These are phyloP conservation scores for Talaromyces amestolkiae DNA, from an alignment of 2,329 filamentous ascomycete species.

Conservation along the genomic window DNA sequence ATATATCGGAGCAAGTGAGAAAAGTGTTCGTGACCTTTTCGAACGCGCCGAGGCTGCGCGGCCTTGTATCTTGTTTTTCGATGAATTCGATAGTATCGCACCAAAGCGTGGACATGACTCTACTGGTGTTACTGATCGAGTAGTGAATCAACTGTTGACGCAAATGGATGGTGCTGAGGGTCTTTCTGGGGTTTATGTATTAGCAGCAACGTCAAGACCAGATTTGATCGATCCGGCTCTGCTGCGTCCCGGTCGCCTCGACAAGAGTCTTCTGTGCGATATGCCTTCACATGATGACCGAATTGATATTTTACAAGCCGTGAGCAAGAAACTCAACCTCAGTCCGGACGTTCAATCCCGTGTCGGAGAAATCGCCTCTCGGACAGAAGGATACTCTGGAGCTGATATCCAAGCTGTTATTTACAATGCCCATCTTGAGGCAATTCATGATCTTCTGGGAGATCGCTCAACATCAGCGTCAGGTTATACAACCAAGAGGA, in stretches of 20 bases:
- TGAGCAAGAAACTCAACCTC: constrained; percentile 78
- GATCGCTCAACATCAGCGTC: constrained; percentile 45
- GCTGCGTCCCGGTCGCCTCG: constrained; percentile 83
- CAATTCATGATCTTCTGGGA: constrained; percentile 87
- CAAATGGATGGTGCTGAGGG: constrained; percentile 99
- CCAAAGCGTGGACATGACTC: constrained; percentile 96
- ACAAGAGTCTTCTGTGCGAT: constrained; percentile 90
- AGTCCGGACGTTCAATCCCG: constrained; percentile 62
- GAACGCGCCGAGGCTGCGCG: constrained; percentile 83
- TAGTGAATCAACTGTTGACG: constrained; percentile 95
- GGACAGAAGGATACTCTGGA: constrained; percentile 87
- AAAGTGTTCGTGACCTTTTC: constrained; percentile 91
- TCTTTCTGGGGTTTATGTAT: constrained; percentile 88
- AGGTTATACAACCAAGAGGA: constrained; percentile 27
- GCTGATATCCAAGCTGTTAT: constrained; percentile 92
- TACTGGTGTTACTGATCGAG: constrained; percentile 96
- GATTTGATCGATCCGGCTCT: constrained; percentile 95
- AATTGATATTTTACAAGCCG: constrained; percentile 79
- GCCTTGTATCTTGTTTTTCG: constrained; percentile 95
- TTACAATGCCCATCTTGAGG: constrained; percentile 94
- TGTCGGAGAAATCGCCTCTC: constrained; percentile 69
- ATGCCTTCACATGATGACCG: constrained; percentile 72
- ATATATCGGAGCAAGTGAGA: constrained; percentile 96
- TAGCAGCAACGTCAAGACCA: constrained; percentile 88
- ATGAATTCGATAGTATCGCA: constrained; percentile 97